phyloP scores from a whole-genome alignment of 495 filamentous ascomycete species.

The Hypoxylon fragiforme region DNA sequence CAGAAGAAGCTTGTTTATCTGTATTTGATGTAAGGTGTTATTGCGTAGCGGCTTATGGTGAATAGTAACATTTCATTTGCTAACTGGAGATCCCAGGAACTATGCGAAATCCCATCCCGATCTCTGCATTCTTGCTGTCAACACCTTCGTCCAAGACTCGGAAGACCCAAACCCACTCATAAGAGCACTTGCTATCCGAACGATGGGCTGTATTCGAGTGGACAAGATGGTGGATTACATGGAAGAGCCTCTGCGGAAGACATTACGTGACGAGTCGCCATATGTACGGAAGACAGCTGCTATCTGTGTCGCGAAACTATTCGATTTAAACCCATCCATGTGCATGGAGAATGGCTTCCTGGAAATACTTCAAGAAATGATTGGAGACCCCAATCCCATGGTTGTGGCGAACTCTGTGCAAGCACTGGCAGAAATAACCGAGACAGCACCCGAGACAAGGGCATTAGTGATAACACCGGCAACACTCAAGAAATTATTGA shows the following conservation, averaged over 20 bases:
- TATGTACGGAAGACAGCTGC: conserved; percentile 98
- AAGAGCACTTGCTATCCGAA: conserved; percentile 90
- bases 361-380: conserved; percentile 93
- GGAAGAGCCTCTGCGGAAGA: conserved; percentile 97
- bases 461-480: conserved; percentile 79
- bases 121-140: conserved; percentile 97
- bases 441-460: conserved; percentile 86
- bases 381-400: conserved; percentile 98
- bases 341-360: conserved; percentile 97
- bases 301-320: conserved; percentile 97
- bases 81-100: conserved; percentile 65
- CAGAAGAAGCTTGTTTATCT: conserved; percentile 99
- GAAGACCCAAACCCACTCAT: conserved; percentile 98
- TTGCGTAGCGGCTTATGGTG: background rate
- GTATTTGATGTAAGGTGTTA: conserved; percentile 81
- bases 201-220: conserved; percentile 99
- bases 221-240: conserved; percentile 99
- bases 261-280: conserved; percentile 92
- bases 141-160: conserved; percentile 98
- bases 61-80: background rate
- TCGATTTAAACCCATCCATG: conserved; percentile 87
- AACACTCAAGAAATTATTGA: conserved; percentile 89
- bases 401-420: conserved; percentile 97
- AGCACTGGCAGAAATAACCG: conserved; percentile 86
- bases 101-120: conserved; percentile 99